A percentile compares a stretch with the other conserved stretches of the same genome.
phyloP scores from a whole-genome alignment of 441 rosid genomes.

The Syzygium malaccense region DNA sequence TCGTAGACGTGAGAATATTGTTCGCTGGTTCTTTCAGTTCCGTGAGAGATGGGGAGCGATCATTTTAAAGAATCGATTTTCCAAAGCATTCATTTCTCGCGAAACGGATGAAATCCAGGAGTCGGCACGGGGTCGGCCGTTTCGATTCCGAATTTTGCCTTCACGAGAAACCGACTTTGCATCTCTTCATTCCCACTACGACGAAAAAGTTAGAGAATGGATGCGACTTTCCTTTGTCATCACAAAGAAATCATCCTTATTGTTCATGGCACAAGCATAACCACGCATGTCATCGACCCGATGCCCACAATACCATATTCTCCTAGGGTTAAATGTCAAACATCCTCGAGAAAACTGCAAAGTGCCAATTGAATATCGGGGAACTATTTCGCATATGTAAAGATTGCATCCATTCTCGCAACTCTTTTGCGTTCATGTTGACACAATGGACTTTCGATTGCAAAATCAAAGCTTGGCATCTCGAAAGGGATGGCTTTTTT shows the following conservation, averaged over 20 bases:
- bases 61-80: not conserved
- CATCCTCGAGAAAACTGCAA: not conserved
- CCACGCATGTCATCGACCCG: not conserved
- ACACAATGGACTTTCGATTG: not conserved
- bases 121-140: not conserved
- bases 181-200: not conserved
- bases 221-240: not conserved
- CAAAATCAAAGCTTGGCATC: not conserved
- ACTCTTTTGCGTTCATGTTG: not conserved
- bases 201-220: not conserved
- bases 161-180: not conserved
- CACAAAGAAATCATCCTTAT: not conserved
- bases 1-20: no score
- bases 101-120: not conserved
- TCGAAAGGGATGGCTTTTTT: not conserved
- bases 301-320: not conserved
- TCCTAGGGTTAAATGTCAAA: not conserved
- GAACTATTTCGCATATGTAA: not conserved
- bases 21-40: no score
- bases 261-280: not conserved
- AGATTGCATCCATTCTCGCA: not conserved
- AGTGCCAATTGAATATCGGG: not conserved
- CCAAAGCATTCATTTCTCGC: not conserved
- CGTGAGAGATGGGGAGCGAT: not conserved
- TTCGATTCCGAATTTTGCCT: not conserved